Evolutionary conservation across 352 stramenopile genomes (phyloP), one percentile per base, ranked within the genome.

Genomic region (Phytopythium litorale): DNA sequence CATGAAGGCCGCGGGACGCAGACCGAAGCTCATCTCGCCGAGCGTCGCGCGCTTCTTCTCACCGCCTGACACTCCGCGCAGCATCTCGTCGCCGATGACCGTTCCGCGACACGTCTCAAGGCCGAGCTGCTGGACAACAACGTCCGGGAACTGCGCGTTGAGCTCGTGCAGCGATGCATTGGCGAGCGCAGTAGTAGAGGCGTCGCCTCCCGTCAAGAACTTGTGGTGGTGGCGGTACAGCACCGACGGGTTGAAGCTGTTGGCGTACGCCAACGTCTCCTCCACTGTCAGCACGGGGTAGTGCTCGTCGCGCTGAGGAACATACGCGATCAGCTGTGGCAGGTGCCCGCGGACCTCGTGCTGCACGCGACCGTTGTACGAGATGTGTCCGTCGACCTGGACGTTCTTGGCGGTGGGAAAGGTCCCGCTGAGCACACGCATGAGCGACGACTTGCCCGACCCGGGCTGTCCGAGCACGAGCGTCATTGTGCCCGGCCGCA

Each of bases 31-130:
- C 96, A 65, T 67, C n/a, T 71, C 68, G 12, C 64, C 68, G 7
- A 51, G 67, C 0, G 68, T 75, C 7, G 71, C 87, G 33, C 92
- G 79, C 19, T 88, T 71, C 30, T 81, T 82, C 70, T 98, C 87
- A 23, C 92, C 92, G 40, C 91, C 92, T 38, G 70, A 89, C 7
- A 97, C 81, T 25, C 92, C 92, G 35, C 88, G 83, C 51, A 96
- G 57, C 37, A 81, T 66, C 6, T 75, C 78, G 67, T 97, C 58
- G 16, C 74, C 74, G 8, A 82, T 52, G 49, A 81, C 62, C 15
- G 76, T 83, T 54, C 76, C 60, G 19, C 62, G 37, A 46, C 65
- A 74, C 19, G 66, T 70, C 32, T 49, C 59, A 15, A 82, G 66
- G 25, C 71, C 67, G 25, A 76, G 38, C 45, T 65, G 59, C 42